Base-by-base conservation (phyloP, 345 rosid genomes). In the Kernera saxatilis region DNA sequence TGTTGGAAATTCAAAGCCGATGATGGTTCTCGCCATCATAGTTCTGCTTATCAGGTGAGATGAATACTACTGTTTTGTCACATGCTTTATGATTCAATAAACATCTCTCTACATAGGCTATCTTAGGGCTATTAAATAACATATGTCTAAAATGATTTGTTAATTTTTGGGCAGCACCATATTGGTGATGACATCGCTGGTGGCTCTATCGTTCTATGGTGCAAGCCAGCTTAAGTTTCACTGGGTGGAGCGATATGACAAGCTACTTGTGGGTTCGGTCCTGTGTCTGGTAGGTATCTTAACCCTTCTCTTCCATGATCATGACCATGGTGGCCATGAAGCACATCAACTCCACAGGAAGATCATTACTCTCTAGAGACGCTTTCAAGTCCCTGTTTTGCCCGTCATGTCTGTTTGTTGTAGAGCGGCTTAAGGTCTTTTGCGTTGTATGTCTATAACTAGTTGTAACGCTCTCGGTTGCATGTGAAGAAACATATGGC, bases 201-300 rank as follows among this genome's bases (percentile, higher is more conserved):
- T 94, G 81, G 99, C 99, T 64, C 79, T 92, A 52, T 91, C 99
- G 1, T 94, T 89, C 84, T 94, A 92, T 11, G 99, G 99, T 63
- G 99, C 99, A 18, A 88, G 99, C 79, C 96, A 94, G 83, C 79
- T 94, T 23, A 94, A 94, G 78, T 94, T 94, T 72, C 98, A 87
- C 57, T 94, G 99, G 99, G 96, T 91, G 78, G 98, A 94, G 77
- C 84, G 85, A 25, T 92, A 90, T 25, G 99, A 95, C 88, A 95
- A 95, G 69, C 91, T 92, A 66, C 90, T 95, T 14, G 96, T 95
- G 43, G 99, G 99, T 67, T 92, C 92, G 0, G 99, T 90, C 60
- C 80, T 95, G 33, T 95, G 98, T 71, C 77, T 90, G 83, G 99
- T 95, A 29, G 99, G 99, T 52, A 74, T 92, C 65, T 77, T 92